These are phyloP conservation scores for Brassica carinata DNA, from an alignment of 345 rosid genomes.

Conservation along the genomic window DNA sequence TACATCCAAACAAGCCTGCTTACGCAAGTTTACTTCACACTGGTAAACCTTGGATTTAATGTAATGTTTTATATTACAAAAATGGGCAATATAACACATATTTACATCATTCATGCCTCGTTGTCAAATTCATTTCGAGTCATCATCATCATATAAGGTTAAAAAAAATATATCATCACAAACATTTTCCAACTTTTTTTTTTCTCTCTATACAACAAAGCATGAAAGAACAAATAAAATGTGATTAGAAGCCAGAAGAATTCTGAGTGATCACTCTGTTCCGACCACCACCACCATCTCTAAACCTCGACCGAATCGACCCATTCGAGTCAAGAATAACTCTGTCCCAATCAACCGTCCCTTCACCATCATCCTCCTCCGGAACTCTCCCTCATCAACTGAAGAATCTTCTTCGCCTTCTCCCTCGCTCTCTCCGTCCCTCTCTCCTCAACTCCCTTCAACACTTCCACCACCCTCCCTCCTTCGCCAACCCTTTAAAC, in stretches of 20 bases:
- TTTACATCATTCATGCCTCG: conserved; percentile 1
- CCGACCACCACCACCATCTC: conserved; percentile 41
- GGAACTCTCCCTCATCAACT: conserved; percentile 52
- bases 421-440: conserved; percentile 64
- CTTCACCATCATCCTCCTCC: conserved; percentile 40
- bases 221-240: conserved; percentile 2
- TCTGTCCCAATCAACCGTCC: conserved; percentile 53
- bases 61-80: neutral
- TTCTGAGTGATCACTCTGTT: conserved; percentile 30
- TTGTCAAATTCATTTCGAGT: neutral
- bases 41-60: neutral
- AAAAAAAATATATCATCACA: conserved; percentile 18
- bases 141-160: conserved; percentile 3
- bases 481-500: conserved; percentile 71
- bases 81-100: neutral
- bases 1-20: neutral
- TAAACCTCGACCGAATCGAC: conserved; percentile 45
- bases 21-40: neutral
- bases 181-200: conserved; percentile 3
- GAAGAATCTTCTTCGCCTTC: conserved; percentile 66
- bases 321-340: conserved; percentile 58
- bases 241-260: conserved; percentile 34
- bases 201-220: conserved; percentile 15
- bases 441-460: conserved; percentile 57
- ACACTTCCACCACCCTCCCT: conserved; percentile 55